Percentiles rank a stretch among this genome's conserved stretches.
Evolutionary conservation across 148 eudicot species (phyloP).

Genomic region (Nepenthes gracilis): DNA sequence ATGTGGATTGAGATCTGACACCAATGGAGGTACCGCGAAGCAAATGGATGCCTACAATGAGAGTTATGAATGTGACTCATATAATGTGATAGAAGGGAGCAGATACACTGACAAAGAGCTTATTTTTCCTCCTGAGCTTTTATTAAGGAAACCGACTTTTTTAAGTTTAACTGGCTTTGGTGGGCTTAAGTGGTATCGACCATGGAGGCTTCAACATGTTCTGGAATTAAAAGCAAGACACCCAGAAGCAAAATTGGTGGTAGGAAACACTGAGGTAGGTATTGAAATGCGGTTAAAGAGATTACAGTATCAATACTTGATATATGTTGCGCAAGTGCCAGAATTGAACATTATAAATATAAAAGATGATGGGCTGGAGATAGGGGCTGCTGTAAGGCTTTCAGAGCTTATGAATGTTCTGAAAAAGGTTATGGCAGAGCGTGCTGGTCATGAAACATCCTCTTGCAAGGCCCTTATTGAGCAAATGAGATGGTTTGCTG

Average conservation of each 20-base stretch:
- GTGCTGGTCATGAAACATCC: constrained; percentile 51
- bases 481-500: constrained; percentile 98
- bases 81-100: constrained; percentile 68
- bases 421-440: constrained; percentile 32
- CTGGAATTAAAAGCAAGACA: constrained; percentile 67
- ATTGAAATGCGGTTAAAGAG: constrained; percentile 90
- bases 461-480: constrained; percentile 76
- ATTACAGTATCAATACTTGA: constrained; percentile 57
- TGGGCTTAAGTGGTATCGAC: constrained; percentile 85
- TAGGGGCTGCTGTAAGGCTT: constrained; percentile 79
- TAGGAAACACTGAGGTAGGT: constrained; percentile 91
- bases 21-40: constrained; percentile 13
- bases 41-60: constrained; percentile 12
- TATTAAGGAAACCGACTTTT: constrained; percentile 39
- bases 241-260: constrained; percentile 69
- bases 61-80: constrained; percentile 39
- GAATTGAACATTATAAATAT: constrained; percentile 62
- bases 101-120: constrained; percentile 69
- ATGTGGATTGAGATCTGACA: constrained; percentile 39
- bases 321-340: constrained; percentile 64
- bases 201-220: constrained; percentile 65
- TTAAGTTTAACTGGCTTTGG: constrained; percentile 57
- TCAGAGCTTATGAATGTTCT: constrained; percentile 54
- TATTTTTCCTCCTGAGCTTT: constrained; percentile 88
- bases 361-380: constrained; percentile 80